phyloP scores from a whole-genome alignment of 257 asterid species.

The Rehmannia glutinosa region DNA sequence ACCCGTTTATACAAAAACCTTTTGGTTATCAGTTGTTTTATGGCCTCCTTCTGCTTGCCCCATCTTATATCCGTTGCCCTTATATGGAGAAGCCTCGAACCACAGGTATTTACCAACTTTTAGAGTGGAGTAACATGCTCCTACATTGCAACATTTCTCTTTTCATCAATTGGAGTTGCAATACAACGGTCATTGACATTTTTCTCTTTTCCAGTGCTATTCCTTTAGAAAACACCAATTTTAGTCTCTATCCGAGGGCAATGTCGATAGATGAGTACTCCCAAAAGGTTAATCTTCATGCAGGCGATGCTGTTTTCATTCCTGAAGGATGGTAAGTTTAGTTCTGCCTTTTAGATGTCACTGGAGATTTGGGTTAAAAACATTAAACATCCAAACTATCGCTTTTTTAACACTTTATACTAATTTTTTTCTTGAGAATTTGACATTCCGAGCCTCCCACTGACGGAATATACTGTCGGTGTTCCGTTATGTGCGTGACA shows the following conservation, averaged over 20 bases:
- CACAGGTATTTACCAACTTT: conserved; percentile 57
- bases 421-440: no score
- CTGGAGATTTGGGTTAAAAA: not conserved
- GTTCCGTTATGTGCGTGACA: not conserved
- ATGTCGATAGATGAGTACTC: conserved; percentile 46
- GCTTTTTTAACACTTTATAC: no score
- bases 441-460: no score
- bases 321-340: conserved; percentile 92
- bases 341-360: conserved; percentile 1
- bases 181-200: not conserved
- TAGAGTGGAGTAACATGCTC: conserved; percentile 7
- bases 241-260: conserved; percentile 68
- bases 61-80: conserved; percentile 67
- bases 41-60: conserved; percentile 97
- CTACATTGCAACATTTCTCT: not conserved
- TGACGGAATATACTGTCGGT: no score
- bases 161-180: conserved; percentile 16
- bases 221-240: conserved; percentile 53
- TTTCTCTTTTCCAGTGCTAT: conserved; percentile 55
- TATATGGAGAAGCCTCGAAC: conserved; percentile 94
- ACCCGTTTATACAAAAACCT: conserved; percentile 2
- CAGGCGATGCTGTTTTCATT: conserved; percentile 92
- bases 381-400: not conserved
- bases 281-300: conserved; percentile 76
- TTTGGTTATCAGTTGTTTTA: conserved; percentile 54